These are phyloP conservation scores for Fraxinus angustifolia DNA, from an alignment of 305 asterid species.

Conservation along the genomic window DNA sequence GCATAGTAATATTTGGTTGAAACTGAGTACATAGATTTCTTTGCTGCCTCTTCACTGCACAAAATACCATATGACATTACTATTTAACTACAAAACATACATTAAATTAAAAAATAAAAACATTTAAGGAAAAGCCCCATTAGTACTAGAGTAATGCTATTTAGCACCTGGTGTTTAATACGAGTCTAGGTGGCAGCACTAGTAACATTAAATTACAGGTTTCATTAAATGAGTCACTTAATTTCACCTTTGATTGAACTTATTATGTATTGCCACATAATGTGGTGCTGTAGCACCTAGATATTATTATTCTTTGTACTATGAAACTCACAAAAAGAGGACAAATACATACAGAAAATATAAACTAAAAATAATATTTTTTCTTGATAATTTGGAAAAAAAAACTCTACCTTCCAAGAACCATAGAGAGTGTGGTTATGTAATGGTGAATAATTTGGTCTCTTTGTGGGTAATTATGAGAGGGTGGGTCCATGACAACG, in stretches of 20 bases:
- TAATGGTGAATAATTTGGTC: slow-evolving; percentile 35
- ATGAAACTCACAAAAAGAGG: neutral
- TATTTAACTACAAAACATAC: neutral
- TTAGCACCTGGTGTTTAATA: neutral
- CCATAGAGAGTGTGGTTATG: slow-evolving; percentile 36
- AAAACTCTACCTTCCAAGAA: slow-evolving; percentile 33
- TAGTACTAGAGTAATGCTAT: neutral
- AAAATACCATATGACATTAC: neutral
- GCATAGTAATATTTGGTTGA: slow-evolving; percentile 55
- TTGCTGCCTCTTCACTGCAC: slow-evolving; percentile 50
- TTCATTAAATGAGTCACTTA: neutral
- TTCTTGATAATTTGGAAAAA: neutral
- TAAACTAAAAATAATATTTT: neutral
- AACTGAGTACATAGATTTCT: slow-evolving; percentile 45
- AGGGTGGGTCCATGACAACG: slow-evolving; percentile 41
- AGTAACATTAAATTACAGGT: neutral
- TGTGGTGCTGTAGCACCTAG: neutral
- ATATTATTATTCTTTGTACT: neutral
- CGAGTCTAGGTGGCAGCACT: neutral
- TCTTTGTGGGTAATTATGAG: slow-evolving; percentile 33
- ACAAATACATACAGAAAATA: neutral
- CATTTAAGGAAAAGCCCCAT: neutral
- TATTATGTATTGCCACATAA: neutral
- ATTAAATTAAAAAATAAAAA: neutral
- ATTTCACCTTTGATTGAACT: neutral